Percentiles rank a stretch among this genome's conserved stretches.
phyloP scores from a whole-genome alignment of 2,329 filamentous ascomycete species.

The Paecilomyces fulvus region DNA sequence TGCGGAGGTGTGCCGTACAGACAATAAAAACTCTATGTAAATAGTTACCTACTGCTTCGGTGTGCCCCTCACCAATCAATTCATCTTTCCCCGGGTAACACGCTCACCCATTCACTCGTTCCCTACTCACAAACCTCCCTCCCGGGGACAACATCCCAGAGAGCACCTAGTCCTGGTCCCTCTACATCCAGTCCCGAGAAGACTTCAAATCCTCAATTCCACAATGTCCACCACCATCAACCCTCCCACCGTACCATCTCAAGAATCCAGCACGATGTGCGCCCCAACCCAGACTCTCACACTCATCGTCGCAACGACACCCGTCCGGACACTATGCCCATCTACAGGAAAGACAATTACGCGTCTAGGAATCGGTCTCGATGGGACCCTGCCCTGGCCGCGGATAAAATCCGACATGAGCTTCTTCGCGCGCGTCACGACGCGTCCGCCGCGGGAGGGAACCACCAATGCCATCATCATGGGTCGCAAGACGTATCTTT shows the following conservation, averaged over 20 bases:
- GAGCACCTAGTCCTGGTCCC: neutral
- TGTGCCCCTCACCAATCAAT: neutral
- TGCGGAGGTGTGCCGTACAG: neutral
- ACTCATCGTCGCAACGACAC: constrained; percentile 84
- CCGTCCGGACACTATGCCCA: constrained; percentile 40
- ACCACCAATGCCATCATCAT: constrained; percentile 73
- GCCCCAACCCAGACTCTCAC: constrained; percentile 55
- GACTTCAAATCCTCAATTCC: constrained; percentile 13
- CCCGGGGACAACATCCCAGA: neutral
- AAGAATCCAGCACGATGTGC: neutral
- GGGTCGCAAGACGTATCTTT: constrained; percentile 96
- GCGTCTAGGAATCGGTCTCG: constrained; percentile 76
- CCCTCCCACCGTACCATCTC: constrained; percentile 6
- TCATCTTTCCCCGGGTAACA: neutral
- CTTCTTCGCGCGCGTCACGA: constrained; percentile 88
- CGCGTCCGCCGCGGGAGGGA: constrained; percentile 38
- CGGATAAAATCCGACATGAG: constrained; percentile 85
- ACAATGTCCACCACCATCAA: constrained; percentile 8
- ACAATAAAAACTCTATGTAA: neutral
- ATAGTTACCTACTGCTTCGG: too few relatives aligned
- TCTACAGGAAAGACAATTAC: constrained; percentile 52
- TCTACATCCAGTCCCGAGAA: neutral
- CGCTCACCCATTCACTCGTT: neutral
- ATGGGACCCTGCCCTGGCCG: constrained; percentile 78
- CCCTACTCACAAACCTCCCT: neutral